phyloP scores from a whole-genome alignment of 2,329 filamentous ascomycete species.

The Elsinoe necatrix region DNA sequence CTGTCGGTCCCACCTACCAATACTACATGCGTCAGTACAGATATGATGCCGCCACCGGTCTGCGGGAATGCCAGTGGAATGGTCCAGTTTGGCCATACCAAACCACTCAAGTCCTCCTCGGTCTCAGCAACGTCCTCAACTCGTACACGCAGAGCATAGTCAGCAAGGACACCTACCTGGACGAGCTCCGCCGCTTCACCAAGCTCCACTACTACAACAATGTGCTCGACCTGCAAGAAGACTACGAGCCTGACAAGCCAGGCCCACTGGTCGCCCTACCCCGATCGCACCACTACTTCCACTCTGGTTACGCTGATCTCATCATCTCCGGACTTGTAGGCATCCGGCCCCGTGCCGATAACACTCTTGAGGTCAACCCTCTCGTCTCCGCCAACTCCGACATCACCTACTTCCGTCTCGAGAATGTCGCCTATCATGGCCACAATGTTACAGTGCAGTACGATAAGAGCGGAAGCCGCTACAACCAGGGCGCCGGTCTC shows the following conservation, averaged over 20 bases:
- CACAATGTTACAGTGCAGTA: constrained; percentile 36
- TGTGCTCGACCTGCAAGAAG: constrained; percentile 35
- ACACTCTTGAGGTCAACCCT: constrained; percentile 36
- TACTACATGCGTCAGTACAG: constrained; percentile 40
- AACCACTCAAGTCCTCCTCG: constrained; percentile 35
- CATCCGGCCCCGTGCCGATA: constrained; percentile 33
- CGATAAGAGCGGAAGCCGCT: constrained; percentile 31
- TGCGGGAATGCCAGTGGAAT: constrained; percentile 39
- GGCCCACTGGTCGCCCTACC: constrained; percentile 36
- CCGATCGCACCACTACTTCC: constrained; percentile 39
- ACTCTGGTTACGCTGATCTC: constrained; percentile 38
- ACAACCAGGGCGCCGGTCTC: constrained; percentile 27
- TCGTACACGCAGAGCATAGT: constrained; percentile 31
- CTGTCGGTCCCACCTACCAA: constrained; percentile 37
- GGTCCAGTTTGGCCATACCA: constrained; percentile 40
- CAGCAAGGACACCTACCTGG: constrained; percentile 30
- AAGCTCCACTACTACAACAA: constrained; percentile 34
- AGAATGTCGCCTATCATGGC: constrained; percentile 37
- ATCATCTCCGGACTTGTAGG: constrained; percentile 37
- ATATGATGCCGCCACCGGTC: constrained; percentile 28
- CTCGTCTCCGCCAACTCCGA: constrained; percentile 27
- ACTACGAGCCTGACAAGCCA: constrained; percentile 38
- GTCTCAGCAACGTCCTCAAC: constrained; percentile 37
- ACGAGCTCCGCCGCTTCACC: constrained; percentile 33
- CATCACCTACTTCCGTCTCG: constrained; percentile 36